These are phyloP conservation scores for Tieghemostelium lacteum DNA, from an alignment of 78 protist species.

Conservation along the genomic window DNA sequence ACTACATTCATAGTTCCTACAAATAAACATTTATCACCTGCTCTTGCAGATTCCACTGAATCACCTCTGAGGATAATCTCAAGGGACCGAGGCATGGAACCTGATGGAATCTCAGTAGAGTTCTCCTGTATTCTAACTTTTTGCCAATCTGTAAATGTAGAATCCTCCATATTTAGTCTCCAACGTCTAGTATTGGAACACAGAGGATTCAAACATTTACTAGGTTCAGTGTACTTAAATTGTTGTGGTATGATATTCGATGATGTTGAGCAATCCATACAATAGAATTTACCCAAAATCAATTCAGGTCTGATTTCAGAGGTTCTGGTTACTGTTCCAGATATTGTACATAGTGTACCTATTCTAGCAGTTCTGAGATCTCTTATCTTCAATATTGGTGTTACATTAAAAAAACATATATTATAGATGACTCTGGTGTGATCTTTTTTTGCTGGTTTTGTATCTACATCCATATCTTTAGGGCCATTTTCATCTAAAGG, in stretches of 20 bases:
- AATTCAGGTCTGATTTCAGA: conserved; percentile 99
- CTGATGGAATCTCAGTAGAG: conserved; percentile 90
- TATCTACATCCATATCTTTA: neutral
- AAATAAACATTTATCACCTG: conserved; percentile 97
- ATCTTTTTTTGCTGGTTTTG: conserved; percentile 6
- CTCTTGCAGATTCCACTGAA: conserved; percentile 95
- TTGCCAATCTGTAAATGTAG: conserved; percentile 97
- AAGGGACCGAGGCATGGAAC: conserved; percentile 96
- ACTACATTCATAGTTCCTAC: conserved; percentile 97
- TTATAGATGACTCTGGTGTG: neutral
- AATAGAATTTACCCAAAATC: conserved; percentile 90
- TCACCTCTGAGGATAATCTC: conserved; percentile 94
- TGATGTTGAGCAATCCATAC: conserved; percentile 89
- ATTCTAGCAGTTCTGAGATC: conserved; percentile 79
- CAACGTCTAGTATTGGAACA: conserved; percentile 89
- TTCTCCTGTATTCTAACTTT: conserved; percentile 84
- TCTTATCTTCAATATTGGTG: conserved; percentile 63
- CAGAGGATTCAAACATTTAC: conserved; percentile 74
- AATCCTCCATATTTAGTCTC: conserved; percentile 80
- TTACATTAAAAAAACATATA: conserved; percentile 40
- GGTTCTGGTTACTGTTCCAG: conserved; percentile 98
- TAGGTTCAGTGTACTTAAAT: conserved; percentile 95
- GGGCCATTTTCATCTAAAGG: neutral
- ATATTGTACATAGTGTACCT: conserved; percentile 88
- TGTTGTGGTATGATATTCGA: conserved; percentile 92